Conservation (phyloP, 1,284 basidiomycete species). For the Naganishia liquefaciens region DNA sequence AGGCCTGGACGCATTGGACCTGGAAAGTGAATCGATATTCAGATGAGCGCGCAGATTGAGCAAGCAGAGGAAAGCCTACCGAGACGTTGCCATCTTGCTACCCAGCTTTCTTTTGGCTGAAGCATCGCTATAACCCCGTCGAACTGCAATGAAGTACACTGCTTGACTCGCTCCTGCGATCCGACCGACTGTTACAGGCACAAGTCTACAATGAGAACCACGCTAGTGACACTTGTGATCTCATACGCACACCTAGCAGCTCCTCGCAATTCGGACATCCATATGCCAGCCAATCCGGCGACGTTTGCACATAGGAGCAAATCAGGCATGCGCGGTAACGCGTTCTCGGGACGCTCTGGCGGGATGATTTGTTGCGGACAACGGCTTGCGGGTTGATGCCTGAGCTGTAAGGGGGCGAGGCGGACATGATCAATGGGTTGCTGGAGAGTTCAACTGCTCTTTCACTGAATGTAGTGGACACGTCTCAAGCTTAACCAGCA, state of each 20-base stretch:
- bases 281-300: constrained; percentile 76
- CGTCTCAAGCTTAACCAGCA: neutral
- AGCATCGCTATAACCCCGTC: constrained; percentile 90
- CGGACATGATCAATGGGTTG: no score
- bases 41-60: neutral
- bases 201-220: neutral
- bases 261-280: constrained; percentile 99
- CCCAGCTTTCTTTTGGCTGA: constrained; percentile 89
- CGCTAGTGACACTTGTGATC: no score
- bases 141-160: constrained; percentile 91
- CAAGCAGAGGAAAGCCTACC: constrained; percentile 60
- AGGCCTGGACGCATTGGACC: constrained; percentile 82
- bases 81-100: constrained; percentile 87
- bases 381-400: constrained; percentile 28
- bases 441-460: neutral
- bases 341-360: constrained; percentile 16
- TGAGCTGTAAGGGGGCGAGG: constrained; percentile 16
- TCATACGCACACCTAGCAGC: constrained; percentile 72
- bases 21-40: constrained; percentile 44
- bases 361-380: constrained; percentile 27
- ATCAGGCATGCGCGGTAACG: constrained; percentile 76
- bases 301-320: constrained; percentile 84
- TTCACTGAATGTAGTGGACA: neutral
- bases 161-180: constrained; percentile 74
- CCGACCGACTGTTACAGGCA: constrained; percentile 72